Base-by-base conservation (phyloP, 345 rosid species). In the Geranium brycei region DNA sequence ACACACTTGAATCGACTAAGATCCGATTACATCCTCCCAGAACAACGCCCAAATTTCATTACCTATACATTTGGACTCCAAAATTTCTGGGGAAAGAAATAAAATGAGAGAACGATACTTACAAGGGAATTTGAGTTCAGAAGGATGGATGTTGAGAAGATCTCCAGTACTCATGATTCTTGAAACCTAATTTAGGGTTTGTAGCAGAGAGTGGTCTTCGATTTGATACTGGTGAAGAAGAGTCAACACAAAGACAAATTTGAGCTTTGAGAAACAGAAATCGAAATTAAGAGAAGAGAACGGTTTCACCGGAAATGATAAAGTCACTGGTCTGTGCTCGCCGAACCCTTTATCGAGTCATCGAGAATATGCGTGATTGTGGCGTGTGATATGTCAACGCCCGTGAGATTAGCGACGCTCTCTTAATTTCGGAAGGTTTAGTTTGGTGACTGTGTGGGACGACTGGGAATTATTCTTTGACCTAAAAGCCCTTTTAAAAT, bases 111-210 rank as follows among this genome's bases (percentile, higher is more conserved):
- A 30, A 23, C 10, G 60, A 17, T 56, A 71, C 91, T 87, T 79
- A 87, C 95, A 80, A 28, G 87, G 91, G 78, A 89, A 85, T 72
- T 89, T 87, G 66, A 89, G 91, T 73, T 87, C 96, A 2, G 86
- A 28, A 4, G 95, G 96, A 15, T 89, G 89, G 62, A 89, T 72
- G 68, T 63, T 80, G 69, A 89, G 76, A 47, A 89, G 87, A 80
- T 83, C 83, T 65, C 89, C 91, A 17, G 71, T 67, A 66, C 62
- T 76, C 87, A 87, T 83, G 72, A 58, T 64, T 64, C 47, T 14
- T 23, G 17, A 28, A 53, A 47, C 11, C 13, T 6, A 47, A 47
- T 6, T 11, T 47, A 47, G 53, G 53, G 53, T 47, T 47, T 47
- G 53, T 47, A 11, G 53, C 13, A 47, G 53, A 47, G 53, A 47